Evolutionary conservation across 768 basidiomycete species (phyloP).

Genomic region (Russula compacta): DNA sequence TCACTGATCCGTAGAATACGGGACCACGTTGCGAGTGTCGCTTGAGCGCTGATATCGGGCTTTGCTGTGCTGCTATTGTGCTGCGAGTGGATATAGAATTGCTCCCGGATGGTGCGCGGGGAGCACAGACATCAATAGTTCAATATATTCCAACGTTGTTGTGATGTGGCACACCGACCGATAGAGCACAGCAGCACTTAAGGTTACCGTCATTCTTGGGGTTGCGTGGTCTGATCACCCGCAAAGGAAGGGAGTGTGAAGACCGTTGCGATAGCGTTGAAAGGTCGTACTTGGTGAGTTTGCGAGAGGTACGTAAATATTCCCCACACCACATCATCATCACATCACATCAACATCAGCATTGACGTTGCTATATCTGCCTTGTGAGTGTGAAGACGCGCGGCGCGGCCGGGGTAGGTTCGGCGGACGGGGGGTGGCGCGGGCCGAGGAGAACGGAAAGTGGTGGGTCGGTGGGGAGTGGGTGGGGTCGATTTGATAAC

Average conservation of each 20-base stretch:
- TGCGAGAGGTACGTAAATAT: too few relatives aligned
- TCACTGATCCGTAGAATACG: slow-evolving; percentile 3
- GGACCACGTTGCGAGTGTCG: background rate
- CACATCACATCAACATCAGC: too few relatives aligned
- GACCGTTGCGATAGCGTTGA: background rate
- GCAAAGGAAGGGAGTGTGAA: background rate
- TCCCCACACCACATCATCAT: too few relatives aligned
- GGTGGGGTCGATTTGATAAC: background rate
- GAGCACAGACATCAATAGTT: background rate
- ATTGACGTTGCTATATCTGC: background rate
- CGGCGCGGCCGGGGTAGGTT: too few relatives aligned
- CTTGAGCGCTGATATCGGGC: slow-evolving; percentile 4
- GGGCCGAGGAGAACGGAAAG: background rate
- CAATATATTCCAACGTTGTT: background rate
- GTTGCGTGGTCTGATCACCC: background rate
- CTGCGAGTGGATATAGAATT: background rate
- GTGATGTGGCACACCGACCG: background rate
- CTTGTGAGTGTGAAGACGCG: background rate
- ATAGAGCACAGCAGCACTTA: background rate
- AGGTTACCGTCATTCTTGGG: background rate
- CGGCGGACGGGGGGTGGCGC: background rate
- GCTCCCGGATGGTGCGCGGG: background rate
- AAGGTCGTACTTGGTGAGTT: too few relatives aligned
- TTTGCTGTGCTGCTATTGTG: too few relatives aligned
- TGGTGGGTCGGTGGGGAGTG: background rate